These are phyloP conservation scores for Fusarium liriodendri DNA, from an alignment of 2,329 filamentous ascomycete species.

Conservation along the genomic window DNA sequence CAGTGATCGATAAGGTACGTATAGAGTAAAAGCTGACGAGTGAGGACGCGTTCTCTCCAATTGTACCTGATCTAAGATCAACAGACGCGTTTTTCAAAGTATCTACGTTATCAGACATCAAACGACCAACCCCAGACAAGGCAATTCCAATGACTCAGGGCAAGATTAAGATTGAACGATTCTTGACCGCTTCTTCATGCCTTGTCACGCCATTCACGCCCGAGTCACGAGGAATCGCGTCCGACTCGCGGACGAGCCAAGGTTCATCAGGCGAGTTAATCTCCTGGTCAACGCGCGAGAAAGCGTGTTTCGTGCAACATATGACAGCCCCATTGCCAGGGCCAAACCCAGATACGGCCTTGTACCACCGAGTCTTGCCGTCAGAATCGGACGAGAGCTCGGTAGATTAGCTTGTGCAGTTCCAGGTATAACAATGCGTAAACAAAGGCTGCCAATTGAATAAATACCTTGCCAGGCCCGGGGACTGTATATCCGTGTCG, in stretches of 20 bases:
- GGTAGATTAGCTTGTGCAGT: neutral
- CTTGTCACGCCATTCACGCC: slow-evolving; percentile 20
- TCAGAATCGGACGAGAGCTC: slow-evolving; percentile 19
- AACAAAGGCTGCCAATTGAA: neutral
- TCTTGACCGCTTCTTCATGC: slow-evolving; percentile 11
- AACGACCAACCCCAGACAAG: neutral
- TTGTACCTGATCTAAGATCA: neutral
- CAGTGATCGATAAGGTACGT: neutral
- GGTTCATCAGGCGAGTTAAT: slow-evolving; percentile 1
- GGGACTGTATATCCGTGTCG: neutral
- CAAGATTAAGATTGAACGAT: neutral
- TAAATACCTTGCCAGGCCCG: neutral
- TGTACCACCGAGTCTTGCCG: neutral
- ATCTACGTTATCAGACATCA: neutral
- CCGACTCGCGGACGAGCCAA: slow-evolving; percentile 22
- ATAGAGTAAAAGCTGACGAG: neutral
- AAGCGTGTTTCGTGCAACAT: slow-evolving; percentile 23
- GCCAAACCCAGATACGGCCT: neutral
- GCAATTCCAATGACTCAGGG: neutral
- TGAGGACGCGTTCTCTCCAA: neutral
- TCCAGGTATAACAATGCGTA: neutral
- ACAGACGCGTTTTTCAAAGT: neutral
- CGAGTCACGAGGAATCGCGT: slow-evolving; percentile 39
- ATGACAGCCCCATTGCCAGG: slow-evolving; percentile 6
- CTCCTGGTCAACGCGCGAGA: slow-evolving; percentile 1